Evolutionary conservation across 345 rosid species (phyloP), one percentile per base, ranked within the genome.

Genomic region (Melastoma malabathricum): DNA sequence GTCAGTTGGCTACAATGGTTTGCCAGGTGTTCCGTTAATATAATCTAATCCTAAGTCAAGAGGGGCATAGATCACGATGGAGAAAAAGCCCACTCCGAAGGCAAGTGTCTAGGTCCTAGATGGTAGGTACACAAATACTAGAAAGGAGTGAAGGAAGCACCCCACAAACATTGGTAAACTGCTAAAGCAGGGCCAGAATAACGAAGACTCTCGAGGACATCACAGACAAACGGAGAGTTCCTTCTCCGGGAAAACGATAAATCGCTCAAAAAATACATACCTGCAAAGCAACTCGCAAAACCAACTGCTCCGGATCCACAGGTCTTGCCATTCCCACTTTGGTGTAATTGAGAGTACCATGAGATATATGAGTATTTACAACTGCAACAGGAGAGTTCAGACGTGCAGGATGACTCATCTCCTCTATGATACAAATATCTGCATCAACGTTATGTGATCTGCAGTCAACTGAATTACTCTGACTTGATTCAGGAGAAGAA

Each of bases 401-500:
- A 18, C 34, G 50, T 8, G 75, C 74, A 60, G 83, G 73, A 68
- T 69, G 87, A 64, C 95, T 74, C 60, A 64, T 73, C 65, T 78
- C 78, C 58, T 86, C 96, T 52, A 86, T 80, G 18, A 90, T 78
- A 71, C 75, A 86, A 56, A 90, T 47, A 69, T 86, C 93, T 60
- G 75, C 67, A 58, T 80, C 95, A 68, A 72, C 81, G 62, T 82
- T 95, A 58, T 56, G 67, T 12, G 81, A 83, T 65, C 68, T 63
- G 64, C 71, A 73, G 53, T 75, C 81, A 18, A 77, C 67, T 18
- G 81, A 79, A 62, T 71, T 78, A 48, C 86, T 81, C 54, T 81
- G 83, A 61, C 73, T 65, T 53, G 94, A 86, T 68, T 86, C 94
- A 13, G 81, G 68, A 56, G 83, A 75, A 51, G 75, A 50, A 54